Conservation (phyloP, 805 yeast genomes). For the Tetrapisispora namnaoensis region DNA sequence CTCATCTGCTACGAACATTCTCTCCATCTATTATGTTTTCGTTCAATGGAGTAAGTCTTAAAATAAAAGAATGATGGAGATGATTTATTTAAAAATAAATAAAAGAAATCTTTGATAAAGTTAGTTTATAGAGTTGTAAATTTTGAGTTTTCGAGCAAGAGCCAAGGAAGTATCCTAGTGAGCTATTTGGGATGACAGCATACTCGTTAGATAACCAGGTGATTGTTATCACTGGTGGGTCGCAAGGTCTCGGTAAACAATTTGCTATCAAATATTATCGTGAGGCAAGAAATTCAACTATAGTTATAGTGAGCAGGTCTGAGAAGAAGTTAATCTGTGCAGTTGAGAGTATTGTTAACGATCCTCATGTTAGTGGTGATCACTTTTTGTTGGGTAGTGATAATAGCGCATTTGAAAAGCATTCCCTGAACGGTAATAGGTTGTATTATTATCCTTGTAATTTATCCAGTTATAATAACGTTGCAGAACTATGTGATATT, state of each 20-base stretch:
- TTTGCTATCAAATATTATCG: conserved; percentile 49
- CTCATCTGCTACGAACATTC: not conserved
- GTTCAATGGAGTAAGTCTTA: too few species aligned
- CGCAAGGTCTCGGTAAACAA: conserved; percentile 86
- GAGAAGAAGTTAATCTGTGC: conserved; percentile 45
- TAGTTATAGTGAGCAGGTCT: conserved; percentile 71
- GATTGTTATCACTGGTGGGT: conserved; percentile 82
- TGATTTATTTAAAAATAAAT: not conserved
- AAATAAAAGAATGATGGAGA: not conserved
- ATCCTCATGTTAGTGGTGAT: not conserved
- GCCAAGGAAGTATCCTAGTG: too few species aligned
- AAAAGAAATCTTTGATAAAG: too few species aligned
- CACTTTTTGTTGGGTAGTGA: not conserved
- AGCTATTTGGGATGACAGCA: conserved; percentile 4
- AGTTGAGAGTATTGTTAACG: conserved; percentile 33
- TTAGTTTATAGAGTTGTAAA: too few species aligned
- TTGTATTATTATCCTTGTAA: conserved; percentile 51
- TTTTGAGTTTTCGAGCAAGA: too few species aligned
- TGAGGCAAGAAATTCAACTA: conserved; percentile 43
- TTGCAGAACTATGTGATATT: conserved; percentile 28
- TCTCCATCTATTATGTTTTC: not conserved
- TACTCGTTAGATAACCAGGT: conserved; percentile 36
- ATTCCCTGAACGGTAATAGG: not conserved
- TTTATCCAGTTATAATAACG: conserved; percentile 44
- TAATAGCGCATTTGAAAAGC: not conserved